Evolutionary conservation across 352 stramenopile species (phyloP).

Genomic region (Globisporangium nagaii): DNA sequence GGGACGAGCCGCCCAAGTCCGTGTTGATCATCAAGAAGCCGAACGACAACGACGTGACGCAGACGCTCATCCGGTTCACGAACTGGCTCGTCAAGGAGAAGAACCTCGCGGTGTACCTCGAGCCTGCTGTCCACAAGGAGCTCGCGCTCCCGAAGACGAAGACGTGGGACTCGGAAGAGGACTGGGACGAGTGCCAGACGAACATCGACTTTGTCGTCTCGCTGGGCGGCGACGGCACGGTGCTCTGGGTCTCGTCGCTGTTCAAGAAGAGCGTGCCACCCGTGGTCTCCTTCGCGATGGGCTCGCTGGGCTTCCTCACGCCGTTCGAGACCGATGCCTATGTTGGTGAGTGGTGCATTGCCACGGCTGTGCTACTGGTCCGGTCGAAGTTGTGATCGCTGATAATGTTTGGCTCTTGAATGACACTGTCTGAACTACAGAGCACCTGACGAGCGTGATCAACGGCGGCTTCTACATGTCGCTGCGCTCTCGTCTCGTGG

Average conservation of each 20-base stretch:
- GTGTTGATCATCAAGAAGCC: slow-evolving; percentile 89
- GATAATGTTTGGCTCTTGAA: background rate
- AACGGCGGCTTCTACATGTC: slow-evolving; percentile 84
- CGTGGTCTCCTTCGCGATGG: slow-evolving; percentile 93
- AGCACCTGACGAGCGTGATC: slow-evolving; percentile 71
- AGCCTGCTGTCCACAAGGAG: slow-evolving; percentile 70
- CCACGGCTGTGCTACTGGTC: background rate
- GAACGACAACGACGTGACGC: slow-evolving; percentile 69
- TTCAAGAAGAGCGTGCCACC: slow-evolving; percentile 91
- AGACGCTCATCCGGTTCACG: slow-evolving; percentile 59
- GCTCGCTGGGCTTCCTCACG: slow-evolving; percentile 96
- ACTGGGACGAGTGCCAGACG: slow-evolving; percentile 68
- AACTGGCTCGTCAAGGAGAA: slow-evolving; percentile 76
- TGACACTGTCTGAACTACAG: slow-evolving; percentile 14
- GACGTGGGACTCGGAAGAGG: slow-evolving; percentile 53
- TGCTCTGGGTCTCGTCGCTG: slow-evolving; percentile 86
- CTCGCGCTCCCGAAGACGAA: slow-evolving; percentile 42
- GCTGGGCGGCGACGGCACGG: slow-evolving; percentile 93
- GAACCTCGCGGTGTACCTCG: slow-evolving; percentile 63
- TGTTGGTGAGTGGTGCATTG: slow-evolving; percentile 16
- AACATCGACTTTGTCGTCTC: slow-evolving; percentile 91
- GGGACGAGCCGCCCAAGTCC: slow-evolving; percentile 74
- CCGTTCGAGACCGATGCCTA: slow-evolving; percentile 84
- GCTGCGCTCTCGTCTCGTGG: slow-evolving; percentile 64
- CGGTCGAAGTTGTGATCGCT: background rate